Evolutionary conservation across 257 asterid species (phyloP), one percentile per base, ranked within the genome.

Genomic region (Primulina eburnea): DNA sequence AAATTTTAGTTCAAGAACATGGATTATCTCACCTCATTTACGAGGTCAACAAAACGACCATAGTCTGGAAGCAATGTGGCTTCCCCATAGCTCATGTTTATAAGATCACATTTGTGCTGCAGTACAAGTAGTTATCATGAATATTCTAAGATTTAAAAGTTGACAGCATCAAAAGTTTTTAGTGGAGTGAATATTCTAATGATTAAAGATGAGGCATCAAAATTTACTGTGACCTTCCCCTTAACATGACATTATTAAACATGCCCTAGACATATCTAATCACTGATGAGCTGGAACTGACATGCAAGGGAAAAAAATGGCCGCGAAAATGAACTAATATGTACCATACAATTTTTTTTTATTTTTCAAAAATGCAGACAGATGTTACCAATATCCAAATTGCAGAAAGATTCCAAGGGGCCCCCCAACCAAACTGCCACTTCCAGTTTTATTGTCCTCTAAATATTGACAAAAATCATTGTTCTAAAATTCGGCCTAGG

Each of bases 21-120:
- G 68, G 21, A 66, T n/a, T 38, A 71, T 18, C 40, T 71, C 76
- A 87, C 99, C 95, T 93, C 99, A 78, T 93, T 79, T 78, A 93
- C 99, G 59, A 93, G 88, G 78, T 90, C 97, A 70, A 89, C 96
- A 75, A 93, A 89, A 78, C 99, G 97, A 18, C 99, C 99, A 79
- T 93, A 93, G 83, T 93, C 97, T 4, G 99, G 97, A 55, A 90
- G 84, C 85, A 90, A 53, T 21, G 96, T 86, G 71, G 95, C 64
- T 81, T 93, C 99, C 75, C 99, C 99, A 67, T 91, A 93, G 75
- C 99, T 93, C 99, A 93, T 93, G 79, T 93, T 93, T 83, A 93
- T 87, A 70, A 93, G 91, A 82, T 93, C 97, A 65, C 99, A 93
- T 80, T 86, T 89, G 82, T 93, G 97, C 99, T 93, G 96, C 80